These are phyloP conservation scores for Cystobasidium pallidum DNA, from an alignment of 1,284 basidiomycete species.

Conservation along the genomic window DNA sequence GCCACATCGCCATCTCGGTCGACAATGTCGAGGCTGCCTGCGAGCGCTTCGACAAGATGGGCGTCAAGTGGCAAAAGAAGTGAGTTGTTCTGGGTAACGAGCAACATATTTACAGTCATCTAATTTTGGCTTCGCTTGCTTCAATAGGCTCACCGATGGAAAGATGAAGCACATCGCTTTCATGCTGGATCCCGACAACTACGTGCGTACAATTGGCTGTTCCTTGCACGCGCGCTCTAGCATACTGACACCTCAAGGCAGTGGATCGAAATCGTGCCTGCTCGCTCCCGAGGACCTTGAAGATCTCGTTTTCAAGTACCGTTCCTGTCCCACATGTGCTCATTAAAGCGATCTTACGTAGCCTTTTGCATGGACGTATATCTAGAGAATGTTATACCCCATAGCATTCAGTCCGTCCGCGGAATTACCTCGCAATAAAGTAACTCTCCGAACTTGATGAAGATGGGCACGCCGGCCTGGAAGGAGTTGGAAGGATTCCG, in stretches of 20 bases:
- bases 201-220: conserved; percentile 18
- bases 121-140: too few relatives aligned
- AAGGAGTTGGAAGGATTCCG: too few relatives aligned
- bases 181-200: conserved; percentile 41
- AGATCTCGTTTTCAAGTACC: too few relatives aligned
- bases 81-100: not conserved
- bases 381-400: too few relatives aligned
- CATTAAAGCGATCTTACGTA: too few relatives aligned
- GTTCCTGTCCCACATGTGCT: too few relatives aligned
- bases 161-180: conserved; percentile 45
- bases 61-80: conserved; percentile 84
- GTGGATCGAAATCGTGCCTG: conserved; percentile 35
- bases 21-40: conserved; percentile 83
- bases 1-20: conserved; percentile 75
- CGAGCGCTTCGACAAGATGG: conserved; percentile 76
- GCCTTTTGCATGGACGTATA: too few relatives aligned
- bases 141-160: conserved; percentile 33
- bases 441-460: too few relatives aligned
- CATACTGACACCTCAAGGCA: not conserved
- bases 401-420: too few relatives aligned
- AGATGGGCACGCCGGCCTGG: too few relatives aligned
- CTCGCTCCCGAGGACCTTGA: conserved; percentile 26
- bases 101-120: not conserved
- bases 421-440: too few relatives aligned
- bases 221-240: too few relatives aligned